Conservation (phyloP, 495 filamentous ascomycete species). For the Xylaria palmicola region DNA sequence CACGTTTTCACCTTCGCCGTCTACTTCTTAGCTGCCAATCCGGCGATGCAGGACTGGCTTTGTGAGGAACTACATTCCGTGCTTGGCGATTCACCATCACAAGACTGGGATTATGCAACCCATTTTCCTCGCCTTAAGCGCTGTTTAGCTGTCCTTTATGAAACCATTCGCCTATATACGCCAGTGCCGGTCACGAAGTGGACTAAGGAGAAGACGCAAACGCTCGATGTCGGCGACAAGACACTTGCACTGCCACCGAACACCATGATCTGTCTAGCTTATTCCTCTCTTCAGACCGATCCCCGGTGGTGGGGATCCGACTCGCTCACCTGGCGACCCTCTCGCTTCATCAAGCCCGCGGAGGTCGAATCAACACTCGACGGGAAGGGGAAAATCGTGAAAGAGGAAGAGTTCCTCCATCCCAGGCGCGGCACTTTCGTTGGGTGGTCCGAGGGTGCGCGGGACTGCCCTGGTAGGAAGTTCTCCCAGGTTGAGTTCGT, state of each 20-base stretch:
- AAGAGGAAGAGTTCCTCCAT: slow-evolving; percentile 27
- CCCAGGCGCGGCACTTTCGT: slow-evolving; percentile 42
- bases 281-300: slow-evolving; percentile 22
- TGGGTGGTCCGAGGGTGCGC: slow-evolving; percentile 48
- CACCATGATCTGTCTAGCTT: slow-evolving; percentile 16
- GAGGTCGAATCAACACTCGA: too few species aligned
- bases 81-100: slow-evolving; percentile 22
- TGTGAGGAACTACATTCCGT: slow-evolving; percentile 25
- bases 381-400: neutral
- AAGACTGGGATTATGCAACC: slow-evolving; percentile 40
- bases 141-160: slow-evolving; percentile 48
- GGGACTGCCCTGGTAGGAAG: slow-evolving; percentile 50
- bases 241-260: slow-evolving; percentile 19
- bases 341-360: slow-evolving; percentile 24
- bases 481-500: slow-evolving; percentile 56
- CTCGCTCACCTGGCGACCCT: slow-evolving; percentile 32
- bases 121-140: slow-evolving; percentile 46
- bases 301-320: slow-evolving; percentile 27
- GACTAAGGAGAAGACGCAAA: slow-evolving; percentile 26
- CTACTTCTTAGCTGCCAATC: slow-evolving; percentile 46
- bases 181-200: slow-evolving; percentile 44
- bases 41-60: slow-evolving; percentile 45
- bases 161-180: slow-evolving; percentile 52
- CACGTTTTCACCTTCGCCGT: slow-evolving; percentile 51
- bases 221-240: slow-evolving; percentile 16